Conservation (phyloP, 2,329 filamentous ascomycete genomes). For the Calonectria pseudoturangicola region DNA sequence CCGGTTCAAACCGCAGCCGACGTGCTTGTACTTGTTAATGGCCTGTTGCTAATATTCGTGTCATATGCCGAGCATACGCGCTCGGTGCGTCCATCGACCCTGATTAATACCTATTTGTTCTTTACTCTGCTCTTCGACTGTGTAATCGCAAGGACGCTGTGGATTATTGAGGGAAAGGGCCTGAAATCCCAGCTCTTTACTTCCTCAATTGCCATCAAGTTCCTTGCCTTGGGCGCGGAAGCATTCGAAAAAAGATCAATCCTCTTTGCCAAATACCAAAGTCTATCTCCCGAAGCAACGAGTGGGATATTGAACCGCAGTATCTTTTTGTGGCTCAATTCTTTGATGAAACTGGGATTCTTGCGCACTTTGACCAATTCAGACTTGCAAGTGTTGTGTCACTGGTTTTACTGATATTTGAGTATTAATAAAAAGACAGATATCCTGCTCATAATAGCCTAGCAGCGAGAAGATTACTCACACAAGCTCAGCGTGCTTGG, state of each 20-base stretch:
- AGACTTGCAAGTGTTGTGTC: neutral
- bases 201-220: constrained; percentile 28
- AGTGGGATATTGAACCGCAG: constrained; percentile 35
- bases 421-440: too few species aligned
- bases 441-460: too few species aligned
- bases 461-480: neutral
- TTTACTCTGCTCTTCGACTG: constrained; percentile 31
- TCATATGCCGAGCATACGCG: constrained; percentile 41
- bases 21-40: constrained; percentile 39
- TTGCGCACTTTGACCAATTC: constrained; percentile 27
- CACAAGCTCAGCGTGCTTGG: too few species aligned
- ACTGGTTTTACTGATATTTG: too few species aligned
- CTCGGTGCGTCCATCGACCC: constrained; percentile 38
- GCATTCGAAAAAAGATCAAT: constrained; percentile 41
- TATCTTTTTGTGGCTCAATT: constrained; percentile 43
- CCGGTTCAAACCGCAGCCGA: constrained; percentile 33
- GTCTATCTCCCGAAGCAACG: constrained; percentile 38
- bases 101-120: constrained; percentile 40
- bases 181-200: constrained; percentile 3
- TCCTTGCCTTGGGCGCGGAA: constrained; percentile 30
- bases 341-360: constrained; percentile 40
- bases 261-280: constrained; percentile 31
- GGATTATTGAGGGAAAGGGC: neutral
- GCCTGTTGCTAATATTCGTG: constrained; percentile 28
- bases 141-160: neutral